These are phyloP conservation scores for Aegilops bicornis DNA, from an alignment of 176 grass and related monocot species.

Conservation along the genomic window DNA sequence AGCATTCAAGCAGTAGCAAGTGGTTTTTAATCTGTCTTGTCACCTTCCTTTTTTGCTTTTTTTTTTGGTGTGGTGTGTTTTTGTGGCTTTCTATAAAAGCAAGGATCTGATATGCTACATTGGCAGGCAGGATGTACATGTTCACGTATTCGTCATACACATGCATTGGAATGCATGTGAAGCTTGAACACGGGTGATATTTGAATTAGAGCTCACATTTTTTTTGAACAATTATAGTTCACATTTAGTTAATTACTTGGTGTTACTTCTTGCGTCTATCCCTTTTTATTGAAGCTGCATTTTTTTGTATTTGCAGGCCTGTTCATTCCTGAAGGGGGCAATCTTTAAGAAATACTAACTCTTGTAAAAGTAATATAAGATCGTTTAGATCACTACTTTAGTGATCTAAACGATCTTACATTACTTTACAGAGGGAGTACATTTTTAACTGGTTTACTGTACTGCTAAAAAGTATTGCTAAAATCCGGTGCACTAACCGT, in stretches of 20 bases:
- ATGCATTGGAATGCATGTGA: constrained; percentile 14
- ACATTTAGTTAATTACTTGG: not conserved
- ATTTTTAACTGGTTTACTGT: not conserved
- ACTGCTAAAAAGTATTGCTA: not conserved
- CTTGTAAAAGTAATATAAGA: no score
- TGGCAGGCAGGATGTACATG: constrained; percentile 40
- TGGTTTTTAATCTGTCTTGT: not conserved
- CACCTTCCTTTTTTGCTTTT: not conserved
- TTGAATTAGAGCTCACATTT: constrained; percentile 28
- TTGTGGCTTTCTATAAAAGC: not conserved
- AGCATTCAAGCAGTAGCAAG: constrained; percentile 9
- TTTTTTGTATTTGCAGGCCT: not conserved
- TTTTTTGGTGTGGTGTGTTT: not conserved
- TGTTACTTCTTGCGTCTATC: not conserved
- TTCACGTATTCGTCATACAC: not conserved
- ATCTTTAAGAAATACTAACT: not conserved
- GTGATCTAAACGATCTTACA: no score
- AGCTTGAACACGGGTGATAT: constrained; percentile 40
- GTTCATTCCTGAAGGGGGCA: not conserved
- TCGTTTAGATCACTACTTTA: no score
- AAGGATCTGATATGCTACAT: constrained; percentile 44
- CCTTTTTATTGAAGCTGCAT: constrained; percentile 31
- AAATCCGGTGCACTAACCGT: not conserved
- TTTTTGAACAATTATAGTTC: not conserved
- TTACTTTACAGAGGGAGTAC: no score